Conservation (phyloP, 1,139 yeast species). For the Candida tunisiensis region DNA sequence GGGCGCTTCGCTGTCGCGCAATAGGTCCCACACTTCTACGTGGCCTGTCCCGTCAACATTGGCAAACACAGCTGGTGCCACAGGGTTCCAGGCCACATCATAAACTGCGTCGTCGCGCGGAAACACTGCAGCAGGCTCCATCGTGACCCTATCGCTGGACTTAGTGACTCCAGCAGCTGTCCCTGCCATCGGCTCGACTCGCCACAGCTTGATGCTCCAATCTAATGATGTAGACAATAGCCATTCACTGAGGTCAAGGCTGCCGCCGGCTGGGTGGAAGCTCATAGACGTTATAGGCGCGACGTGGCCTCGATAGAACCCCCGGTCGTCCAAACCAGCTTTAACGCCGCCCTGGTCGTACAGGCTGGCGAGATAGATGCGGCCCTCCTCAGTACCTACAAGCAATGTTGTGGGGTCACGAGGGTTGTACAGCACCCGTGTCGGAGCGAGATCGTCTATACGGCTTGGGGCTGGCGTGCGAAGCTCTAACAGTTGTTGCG, state of each 20-base stretch:
- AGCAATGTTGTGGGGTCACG: conserved; percentile 23
- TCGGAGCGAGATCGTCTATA: conserved; percentile 25
- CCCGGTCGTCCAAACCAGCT: conserved; percentile 17
- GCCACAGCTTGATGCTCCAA: conserved; percentile 28
- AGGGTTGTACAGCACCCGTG: conserved; percentile 16
- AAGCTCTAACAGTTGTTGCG: conserved; percentile 18
- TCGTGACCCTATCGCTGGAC: conserved; percentile 1
- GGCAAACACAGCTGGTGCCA: conserved; percentile 27
- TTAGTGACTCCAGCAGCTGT: not conserved
- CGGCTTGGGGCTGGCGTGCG: conserved; percentile 6
- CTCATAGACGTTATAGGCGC: conserved; percentile 22
- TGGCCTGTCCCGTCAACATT: conserved; percentile 29
- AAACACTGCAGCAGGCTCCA: conserved; percentile 5
- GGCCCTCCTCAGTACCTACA: conserved; percentile 32
- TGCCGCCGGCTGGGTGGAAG: conserved; percentile 16
- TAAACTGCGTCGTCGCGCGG: conserved; percentile 21
- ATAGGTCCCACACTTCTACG: conserved; percentile 42
- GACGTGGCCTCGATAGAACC: conserved; percentile 14
- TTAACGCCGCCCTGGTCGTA: conserved; percentile 19
- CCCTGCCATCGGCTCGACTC: conserved; percentile 7
- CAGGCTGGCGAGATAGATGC: conserved; percentile 25
- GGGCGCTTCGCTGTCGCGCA: conserved; percentile 24
- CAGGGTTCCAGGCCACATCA: conserved; percentile 29
- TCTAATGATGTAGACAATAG: conserved; percentile 23
- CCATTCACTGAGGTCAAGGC: conserved; percentile 16